phyloP scores from a whole-genome alignment of 176 grass and related monocot genomes.

The Alopecurus myosuroides region DNA sequence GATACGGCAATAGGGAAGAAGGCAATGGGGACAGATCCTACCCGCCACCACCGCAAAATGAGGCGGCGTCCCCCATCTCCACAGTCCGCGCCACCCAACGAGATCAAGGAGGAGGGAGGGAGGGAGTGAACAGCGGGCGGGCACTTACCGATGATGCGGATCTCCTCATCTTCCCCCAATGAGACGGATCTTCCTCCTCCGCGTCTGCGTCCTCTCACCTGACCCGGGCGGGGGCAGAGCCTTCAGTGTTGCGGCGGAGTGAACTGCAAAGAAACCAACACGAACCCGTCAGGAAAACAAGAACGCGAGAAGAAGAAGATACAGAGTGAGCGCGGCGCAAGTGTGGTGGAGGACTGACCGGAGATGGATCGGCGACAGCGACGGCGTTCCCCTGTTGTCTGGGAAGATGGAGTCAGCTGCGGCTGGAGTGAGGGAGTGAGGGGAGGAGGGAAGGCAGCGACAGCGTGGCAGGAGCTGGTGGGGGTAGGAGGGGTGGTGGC shows the following conservation, averaged over 20 bases:
- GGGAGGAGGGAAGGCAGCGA: neutral
- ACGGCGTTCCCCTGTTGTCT: neutral
- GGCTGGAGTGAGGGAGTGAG: neutral
- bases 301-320: neutral
- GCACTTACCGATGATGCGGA: conserved; percentile 52
- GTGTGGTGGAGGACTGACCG: neutral
- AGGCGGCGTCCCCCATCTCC: neutral
- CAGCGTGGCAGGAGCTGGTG: neutral
- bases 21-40: neutral
- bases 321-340: neutral
- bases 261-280: neutral
- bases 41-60: neutral
- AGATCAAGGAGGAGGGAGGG: neutral
- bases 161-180: conserved; percentile 49
- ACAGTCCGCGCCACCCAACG: no score
- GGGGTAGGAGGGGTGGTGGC: neutral
- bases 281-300: neutral
- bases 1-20: neutral
- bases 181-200: conserved; percentile 7
- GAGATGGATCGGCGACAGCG: neutral
- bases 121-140: neutral
- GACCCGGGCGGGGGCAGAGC: neutral
- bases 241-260: conserved; percentile 19
- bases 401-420: neutral
- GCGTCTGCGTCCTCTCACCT: neutral